Evolutionary conservation across 1,284 basidiomycete species (phyloP).

Genomic region (Pseudozyma tsukubaensis): DNA sequence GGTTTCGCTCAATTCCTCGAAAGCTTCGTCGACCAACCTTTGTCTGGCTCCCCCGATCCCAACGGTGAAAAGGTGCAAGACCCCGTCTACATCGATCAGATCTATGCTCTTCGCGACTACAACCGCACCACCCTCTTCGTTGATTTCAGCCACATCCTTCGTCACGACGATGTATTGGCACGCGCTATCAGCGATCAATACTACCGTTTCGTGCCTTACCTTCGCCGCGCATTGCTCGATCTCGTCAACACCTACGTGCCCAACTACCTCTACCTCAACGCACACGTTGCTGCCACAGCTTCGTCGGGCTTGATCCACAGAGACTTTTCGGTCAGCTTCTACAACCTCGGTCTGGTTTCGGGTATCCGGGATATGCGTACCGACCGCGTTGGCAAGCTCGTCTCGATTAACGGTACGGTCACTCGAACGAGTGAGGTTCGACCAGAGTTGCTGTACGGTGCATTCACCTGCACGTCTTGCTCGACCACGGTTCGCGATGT

Average conservation of each 20-base stretch:
- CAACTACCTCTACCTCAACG: conserved; percentile 90
- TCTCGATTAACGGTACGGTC: conserved; percentile 72
- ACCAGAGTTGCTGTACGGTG: conserved; percentile 92
- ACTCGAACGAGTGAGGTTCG: conserved; percentile 97
- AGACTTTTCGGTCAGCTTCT: conserved; percentile 95
- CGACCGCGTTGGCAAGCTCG: conserved; percentile 63
- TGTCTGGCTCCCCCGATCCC: conserved; percentile 72
- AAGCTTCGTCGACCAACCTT: conserved; percentile 81
- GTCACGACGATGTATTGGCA: conserved; percentile 89
- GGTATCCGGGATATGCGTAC: conserved; percentile 88
- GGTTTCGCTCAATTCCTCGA: conserved; percentile 90
- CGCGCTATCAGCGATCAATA: conserved; percentile 93
- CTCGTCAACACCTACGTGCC: conserved; percentile 88
- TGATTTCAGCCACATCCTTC: conserved; percentile 90
- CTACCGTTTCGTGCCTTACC: conserved; percentile 87
- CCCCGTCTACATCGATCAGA: conserved; percentile 86
- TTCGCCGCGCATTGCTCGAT: conserved; percentile 88
- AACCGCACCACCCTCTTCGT: conserved; percentile 95
- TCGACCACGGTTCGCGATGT: conserved; percentile 88
- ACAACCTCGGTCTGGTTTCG: conserved; percentile 91
- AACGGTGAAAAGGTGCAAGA: conserved; percentile 68
- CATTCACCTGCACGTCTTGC: conserved; percentile 91
- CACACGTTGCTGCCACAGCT: conserved; percentile 70
- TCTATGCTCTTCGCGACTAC: conserved; percentile 91
- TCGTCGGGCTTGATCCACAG: conserved; percentile 88